phyloP scores from a whole-genome alignment of 2,329 filamentous ascomycete species.

The Dactylellina drechsleri region DNA sequence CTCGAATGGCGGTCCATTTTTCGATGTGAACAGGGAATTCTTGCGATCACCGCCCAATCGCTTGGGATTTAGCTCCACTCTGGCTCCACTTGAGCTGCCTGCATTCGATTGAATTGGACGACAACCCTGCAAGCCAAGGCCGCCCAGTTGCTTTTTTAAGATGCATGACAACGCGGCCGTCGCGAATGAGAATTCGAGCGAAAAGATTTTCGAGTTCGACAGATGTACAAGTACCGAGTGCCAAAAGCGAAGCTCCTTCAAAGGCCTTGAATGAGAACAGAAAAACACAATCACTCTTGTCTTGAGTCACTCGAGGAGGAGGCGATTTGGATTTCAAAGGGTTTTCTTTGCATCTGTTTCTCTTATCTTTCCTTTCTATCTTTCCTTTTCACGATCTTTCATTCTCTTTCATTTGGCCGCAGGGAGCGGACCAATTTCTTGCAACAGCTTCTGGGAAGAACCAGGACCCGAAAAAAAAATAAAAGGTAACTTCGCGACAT shows the following conservation, averaged over 20 bases:
- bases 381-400: constrained; percentile 38
- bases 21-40: constrained; percentile 38
- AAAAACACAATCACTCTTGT: constrained; percentile 30
- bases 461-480: constrained; percentile 13
- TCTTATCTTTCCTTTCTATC: constrained; percentile 34
- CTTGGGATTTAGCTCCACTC: constrained; percentile 46
- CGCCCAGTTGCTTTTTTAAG: constrained; percentile 53
- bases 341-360: constrained; percentile 29
- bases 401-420: constrained; percentile 35
- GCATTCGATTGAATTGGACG: constrained; percentile 35
- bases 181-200: constrained; percentile 46
- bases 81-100: constrained; percentile 37
- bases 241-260: constrained; percentile 41
- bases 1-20: constrained; percentile 38
- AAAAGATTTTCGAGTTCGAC: constrained; percentile 49
- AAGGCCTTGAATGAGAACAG: constrained; percentile 26
- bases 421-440: constrained; percentile 9
- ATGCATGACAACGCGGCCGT: constrained; percentile 37
- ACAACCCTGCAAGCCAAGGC: constrained; percentile 51
- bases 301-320: constrained; percentile 49
- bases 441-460: constrained; percentile 31
- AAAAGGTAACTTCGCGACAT: constrained; percentile 28
- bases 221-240: constrained; percentile 54
- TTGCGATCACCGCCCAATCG: constrained; percentile 49
- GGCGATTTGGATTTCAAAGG: constrained; percentile 20